phyloP scores from a whole-genome alignment of 1,139 yeast genomes.

The Kodamaea plutei region DNA sequence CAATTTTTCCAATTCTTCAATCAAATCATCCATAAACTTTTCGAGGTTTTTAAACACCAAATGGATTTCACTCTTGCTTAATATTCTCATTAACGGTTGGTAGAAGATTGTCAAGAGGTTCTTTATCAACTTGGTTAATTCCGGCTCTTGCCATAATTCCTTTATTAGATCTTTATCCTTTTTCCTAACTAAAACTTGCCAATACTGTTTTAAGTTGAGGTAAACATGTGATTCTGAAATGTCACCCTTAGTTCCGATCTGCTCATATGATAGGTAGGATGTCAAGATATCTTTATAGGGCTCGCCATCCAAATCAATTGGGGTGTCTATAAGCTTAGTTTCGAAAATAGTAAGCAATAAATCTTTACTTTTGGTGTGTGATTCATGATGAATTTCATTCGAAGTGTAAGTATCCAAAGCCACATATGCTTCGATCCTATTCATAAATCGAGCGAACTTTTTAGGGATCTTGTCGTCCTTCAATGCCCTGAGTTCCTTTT shows the following conservation, averaged over 20 bases:
- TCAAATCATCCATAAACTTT: conserved; percentile 66
- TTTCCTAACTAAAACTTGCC: conserved; percentile 61
- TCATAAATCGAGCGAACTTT: conserved; percentile 19
- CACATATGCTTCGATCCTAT: conserved; percentile 25
- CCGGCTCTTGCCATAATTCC: conserved; percentile 82
- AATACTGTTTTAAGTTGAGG: conserved; percentile 53
- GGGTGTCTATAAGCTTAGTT: conserved; percentile 20
- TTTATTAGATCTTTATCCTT: conserved; percentile 73
- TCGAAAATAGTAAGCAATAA: conserved; percentile 23
- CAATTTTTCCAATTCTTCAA: conserved; percentile 44
- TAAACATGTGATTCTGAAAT: conserved; percentile 26
- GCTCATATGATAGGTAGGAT: conserved; percentile 20
- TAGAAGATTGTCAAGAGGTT: conserved; percentile 75
- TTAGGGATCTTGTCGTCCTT: conserved; percentile 20
- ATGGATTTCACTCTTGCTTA: conserved; percentile 74
- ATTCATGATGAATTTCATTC: conserved; percentile 23
- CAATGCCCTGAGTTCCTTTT: conserved; percentile 49
- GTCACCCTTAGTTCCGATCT: conserved; percentile 13
- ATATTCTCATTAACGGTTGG: conserved; percentile 75
- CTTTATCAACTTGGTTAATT: conserved; percentile 64
- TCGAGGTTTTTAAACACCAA: conserved; percentile 72
- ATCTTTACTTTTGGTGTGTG: conserved; percentile 18
- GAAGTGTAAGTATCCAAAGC: conserved; percentile 13
- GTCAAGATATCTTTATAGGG: conserved; percentile 10
- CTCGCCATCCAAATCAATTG: conserved; percentile 4